Conservation (phyloP, 768 basidiomycete genomes). For the Hygrophorus russula region DNA sequence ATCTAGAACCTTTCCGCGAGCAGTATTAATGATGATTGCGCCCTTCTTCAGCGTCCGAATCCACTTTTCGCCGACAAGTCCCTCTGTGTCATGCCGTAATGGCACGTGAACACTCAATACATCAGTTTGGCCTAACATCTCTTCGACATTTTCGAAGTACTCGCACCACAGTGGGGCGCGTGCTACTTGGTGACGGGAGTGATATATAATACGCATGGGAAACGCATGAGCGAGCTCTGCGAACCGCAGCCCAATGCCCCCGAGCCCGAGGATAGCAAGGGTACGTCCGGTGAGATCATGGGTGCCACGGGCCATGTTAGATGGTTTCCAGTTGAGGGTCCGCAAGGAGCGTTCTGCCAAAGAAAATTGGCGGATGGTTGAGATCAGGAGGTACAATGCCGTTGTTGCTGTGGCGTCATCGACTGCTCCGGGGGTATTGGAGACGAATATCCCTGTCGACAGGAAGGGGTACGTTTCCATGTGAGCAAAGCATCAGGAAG, state of each 20-base stretch:
- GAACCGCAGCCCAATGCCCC: constrained; percentile 64
- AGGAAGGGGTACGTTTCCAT: neutral
- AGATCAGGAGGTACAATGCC: constrained; percentile 73
- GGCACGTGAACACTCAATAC: constrained; percentile 85
- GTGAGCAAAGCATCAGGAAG: neutral
- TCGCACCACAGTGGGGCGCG: constrained; percentile 63
- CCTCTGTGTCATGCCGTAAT: constrained; percentile 59
- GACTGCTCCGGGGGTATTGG: constrained; percentile 85
- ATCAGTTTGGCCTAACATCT: constrained; percentile 63
- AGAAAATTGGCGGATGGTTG: constrained; percentile 65
- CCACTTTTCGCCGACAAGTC: constrained; percentile 62
- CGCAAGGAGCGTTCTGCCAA: constrained; percentile 49
- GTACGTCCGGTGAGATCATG: constrained; percentile 62
- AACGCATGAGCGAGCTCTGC: constrained; percentile 68
- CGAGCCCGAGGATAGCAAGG: constrained; percentile 63
- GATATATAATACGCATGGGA: constrained; percentile 85
- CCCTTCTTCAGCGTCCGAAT: constrained; percentile 72
- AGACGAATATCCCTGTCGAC: constrained; percentile 58
- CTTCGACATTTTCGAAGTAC: constrained; percentile 54
- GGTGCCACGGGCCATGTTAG: constrained; percentile 31
- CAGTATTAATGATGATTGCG: constrained; percentile 75
- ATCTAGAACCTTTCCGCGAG: constrained; percentile 84
- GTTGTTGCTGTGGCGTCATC: constrained; percentile 89
- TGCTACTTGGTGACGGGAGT: constrained; percentile 46
- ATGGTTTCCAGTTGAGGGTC: constrained; percentile 48